phyloP scores from a whole-genome alignment of 176 grass and related monocot genomes.

The Rhynchospora tenuis region DNA sequence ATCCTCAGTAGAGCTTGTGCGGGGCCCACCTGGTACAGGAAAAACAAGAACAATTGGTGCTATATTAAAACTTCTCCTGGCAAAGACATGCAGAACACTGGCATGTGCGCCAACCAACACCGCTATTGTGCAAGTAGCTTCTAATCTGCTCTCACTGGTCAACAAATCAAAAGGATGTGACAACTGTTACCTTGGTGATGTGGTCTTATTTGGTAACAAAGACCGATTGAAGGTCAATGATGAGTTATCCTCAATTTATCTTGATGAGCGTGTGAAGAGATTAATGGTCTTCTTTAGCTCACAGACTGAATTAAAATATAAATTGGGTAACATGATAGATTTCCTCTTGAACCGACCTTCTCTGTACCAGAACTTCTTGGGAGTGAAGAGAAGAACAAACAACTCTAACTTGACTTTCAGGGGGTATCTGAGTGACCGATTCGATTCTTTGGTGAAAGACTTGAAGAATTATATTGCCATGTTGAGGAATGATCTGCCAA shows the following conservation, averaged over 20 bases:
- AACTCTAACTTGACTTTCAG: conserved; percentile 25
- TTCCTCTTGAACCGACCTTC: conserved; percentile 43
- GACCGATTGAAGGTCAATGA: conserved; percentile 50
- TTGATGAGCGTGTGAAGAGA: conserved; percentile 54
- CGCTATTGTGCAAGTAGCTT: conserved; percentile 69
- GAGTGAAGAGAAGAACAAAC: conserved; percentile 19
- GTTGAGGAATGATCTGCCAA: conserved; percentile 51
- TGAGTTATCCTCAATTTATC: conserved; percentile 46
- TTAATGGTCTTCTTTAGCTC: conserved; percentile 35
- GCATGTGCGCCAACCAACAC: conserved; percentile 79
- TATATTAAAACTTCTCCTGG: conserved; percentile 52
- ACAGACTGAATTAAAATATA: conserved; percentile 42
- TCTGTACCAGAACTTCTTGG: conserved; percentile 35
- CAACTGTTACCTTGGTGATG: conserved; percentile 47
- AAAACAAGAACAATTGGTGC: conserved; percentile 75
- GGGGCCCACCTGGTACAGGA: conserved; percentile 81
- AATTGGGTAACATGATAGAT: conserved; percentile 35
- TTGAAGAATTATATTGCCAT: conserved; percentile 35
- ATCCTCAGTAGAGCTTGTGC: conserved; percentile 52
- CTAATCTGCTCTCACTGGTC: conserved; percentile 48
- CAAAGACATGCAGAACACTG: conserved; percentile 52
- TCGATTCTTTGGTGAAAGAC: conserved; percentile 30
- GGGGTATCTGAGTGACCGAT: conserved; percentile 36
- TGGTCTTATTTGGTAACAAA: conserved; percentile 80
- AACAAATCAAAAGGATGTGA: conserved; percentile 23